phyloP scores from a whole-genome alignment of 163 green algal genomes.

The Scenedesmus sp. region DNA sequence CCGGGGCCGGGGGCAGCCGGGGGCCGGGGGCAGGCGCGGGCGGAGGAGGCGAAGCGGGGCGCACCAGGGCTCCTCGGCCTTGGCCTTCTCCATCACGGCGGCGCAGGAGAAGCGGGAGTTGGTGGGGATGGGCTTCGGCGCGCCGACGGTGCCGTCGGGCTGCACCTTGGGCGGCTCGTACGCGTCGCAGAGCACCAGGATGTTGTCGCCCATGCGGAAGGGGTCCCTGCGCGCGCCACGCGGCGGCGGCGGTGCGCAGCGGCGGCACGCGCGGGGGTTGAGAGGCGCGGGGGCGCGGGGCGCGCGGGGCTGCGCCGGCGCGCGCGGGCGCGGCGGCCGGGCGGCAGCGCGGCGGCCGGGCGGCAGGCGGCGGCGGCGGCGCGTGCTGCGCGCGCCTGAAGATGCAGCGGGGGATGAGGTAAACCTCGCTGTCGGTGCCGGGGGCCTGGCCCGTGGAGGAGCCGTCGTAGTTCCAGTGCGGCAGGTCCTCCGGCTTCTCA shows the following conservation, averaged over 20 bases:
- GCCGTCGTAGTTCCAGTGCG: slow-evolving; percentile 98
- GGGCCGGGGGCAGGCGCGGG: no score
- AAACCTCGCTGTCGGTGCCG: slow-evolving; percentile 95
- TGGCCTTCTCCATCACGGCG: slow-evolving; percentile 91
- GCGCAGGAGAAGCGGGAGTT: slow-evolving; percentile 84
- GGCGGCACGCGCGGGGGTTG: no score
- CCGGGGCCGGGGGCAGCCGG: no score
- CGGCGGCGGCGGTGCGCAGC: not conserved
- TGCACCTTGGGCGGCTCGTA: slow-evolving; percentile 88
- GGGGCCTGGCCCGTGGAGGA: slow-evolving; percentile 92
- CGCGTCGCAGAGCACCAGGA: slow-evolving; percentile 95
- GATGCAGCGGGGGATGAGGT: slow-evolving; percentile 88
- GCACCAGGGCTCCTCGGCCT: slow-evolving; percentile 85
- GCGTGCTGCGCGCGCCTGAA: slow-evolving; percentile 48
- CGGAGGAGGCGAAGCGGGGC: not conserved
- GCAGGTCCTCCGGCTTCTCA: slow-evolving; percentile 80
- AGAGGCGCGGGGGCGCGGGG: no score
- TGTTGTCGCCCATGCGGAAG: slow-evolving; percentile 94
- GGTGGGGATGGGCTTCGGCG: slow-evolving; percentile 85
- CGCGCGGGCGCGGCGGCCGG: no score
- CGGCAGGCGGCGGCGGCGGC: not conserved
- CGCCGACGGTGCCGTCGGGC: slow-evolving; percentile 72
- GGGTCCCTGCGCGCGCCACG: slow-evolving; percentile 82
- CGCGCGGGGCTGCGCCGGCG: no score
- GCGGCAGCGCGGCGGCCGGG: not conserved